Evolutionary conservation across 768 basidiomycete species (phyloP).

Genomic region (Cystobasidium tubakii): DNA sequence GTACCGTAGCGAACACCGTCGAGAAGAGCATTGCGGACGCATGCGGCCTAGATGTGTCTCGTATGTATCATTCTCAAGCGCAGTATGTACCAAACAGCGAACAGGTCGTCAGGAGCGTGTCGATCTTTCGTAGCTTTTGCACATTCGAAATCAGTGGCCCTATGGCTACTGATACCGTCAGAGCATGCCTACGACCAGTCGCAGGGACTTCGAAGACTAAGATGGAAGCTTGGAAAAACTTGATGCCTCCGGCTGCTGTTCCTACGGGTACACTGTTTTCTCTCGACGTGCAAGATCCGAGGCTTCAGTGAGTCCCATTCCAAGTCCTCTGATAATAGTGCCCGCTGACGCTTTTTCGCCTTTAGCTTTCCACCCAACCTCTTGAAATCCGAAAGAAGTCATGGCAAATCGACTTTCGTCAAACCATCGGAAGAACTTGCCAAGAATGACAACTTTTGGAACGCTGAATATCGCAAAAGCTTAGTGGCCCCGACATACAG

Average conservation of each 20-base stretch:
- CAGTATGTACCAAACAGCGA: neutral
- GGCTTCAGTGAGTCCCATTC: conserved; percentile 62
- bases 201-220: neutral
- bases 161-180: conserved; percentile 64
- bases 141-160: conserved; percentile 86
- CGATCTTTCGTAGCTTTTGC: conserved; percentile 12
- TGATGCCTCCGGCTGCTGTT: conserved; percentile 58
- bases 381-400: conserved; percentile 53
- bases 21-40: conserved; percentile 2
- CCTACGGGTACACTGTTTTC: conserved; percentile 73
- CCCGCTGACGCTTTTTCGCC: neutral
- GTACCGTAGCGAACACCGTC: conserved; percentile 54
- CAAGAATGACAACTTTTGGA: conserved; percentile 43
- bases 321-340: neutral
- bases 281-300: conserved; percentile 74
- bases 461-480: conserved; percentile 71
- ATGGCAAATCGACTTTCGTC: conserved; percentile 19
- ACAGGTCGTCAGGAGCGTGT: neutral
- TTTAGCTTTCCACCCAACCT: conserved; percentile 80
- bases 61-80: too few relatives aligned
- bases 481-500: conserved; percentile 18
- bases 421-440: conserved; percentile 1
- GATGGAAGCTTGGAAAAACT: neutral
- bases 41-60: neutral
- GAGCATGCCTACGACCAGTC: conserved; percentile 50